phyloP scores from a whole-genome alignment of 768 basidiomycete genomes.

The Suillus clintonianus region DNA sequence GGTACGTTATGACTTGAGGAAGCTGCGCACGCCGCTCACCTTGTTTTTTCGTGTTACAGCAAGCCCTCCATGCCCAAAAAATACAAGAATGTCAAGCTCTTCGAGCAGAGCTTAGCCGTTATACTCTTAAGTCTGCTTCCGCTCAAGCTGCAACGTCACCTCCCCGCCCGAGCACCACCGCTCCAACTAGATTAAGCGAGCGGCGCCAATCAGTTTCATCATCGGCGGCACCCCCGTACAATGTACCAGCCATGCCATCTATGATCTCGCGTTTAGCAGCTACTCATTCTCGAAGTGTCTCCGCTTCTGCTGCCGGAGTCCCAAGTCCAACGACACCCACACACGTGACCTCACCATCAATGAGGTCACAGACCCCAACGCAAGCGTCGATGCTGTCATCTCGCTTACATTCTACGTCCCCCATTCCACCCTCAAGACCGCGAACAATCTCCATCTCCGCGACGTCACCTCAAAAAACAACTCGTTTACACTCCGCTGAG shows the following conservation, averaged over 20 bases:
- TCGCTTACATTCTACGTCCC: conserved; percentile 27
- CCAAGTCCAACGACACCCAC: conserved; percentile 34
- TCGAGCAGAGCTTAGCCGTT: conserved; percentile 62
- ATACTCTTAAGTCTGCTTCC: conserved; percentile 35
- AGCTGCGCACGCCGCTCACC: conserved; percentile 10
- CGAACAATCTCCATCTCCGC: conserved; percentile 49
- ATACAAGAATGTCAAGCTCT: conserved; percentile 70
- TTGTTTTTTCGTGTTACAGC: conserved; percentile 40
- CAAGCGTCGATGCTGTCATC: conserved; percentile 29
- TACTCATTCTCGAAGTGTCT: conserved; percentile 59
- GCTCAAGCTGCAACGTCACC: conserved; percentile 19
- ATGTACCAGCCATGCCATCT: conserved; percentile 37
- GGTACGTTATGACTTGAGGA: conserved; percentile 44
- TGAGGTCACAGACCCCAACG: conserved; percentile 13
- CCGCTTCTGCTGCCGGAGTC: conserved; percentile 41
- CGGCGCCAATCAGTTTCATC: conserved; percentile 33
- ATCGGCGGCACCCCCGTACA: conserved; percentile 34
- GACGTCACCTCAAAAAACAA: conserved; percentile 57
- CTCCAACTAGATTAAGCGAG: conserved; percentile 20
- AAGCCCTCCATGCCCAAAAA: conserved; percentile 62
- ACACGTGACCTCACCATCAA: conserved; percentile 26
- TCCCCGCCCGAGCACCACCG: conserved; percentile 26
- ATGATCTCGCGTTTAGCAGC: conserved; percentile 53
- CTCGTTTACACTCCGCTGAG: conserved; percentile 64
- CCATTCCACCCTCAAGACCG: conserved; percentile 41